Conservation (phyloP, 2,329 filamentous ascomycete species). For the Fusarium agapanthi region DNA sequence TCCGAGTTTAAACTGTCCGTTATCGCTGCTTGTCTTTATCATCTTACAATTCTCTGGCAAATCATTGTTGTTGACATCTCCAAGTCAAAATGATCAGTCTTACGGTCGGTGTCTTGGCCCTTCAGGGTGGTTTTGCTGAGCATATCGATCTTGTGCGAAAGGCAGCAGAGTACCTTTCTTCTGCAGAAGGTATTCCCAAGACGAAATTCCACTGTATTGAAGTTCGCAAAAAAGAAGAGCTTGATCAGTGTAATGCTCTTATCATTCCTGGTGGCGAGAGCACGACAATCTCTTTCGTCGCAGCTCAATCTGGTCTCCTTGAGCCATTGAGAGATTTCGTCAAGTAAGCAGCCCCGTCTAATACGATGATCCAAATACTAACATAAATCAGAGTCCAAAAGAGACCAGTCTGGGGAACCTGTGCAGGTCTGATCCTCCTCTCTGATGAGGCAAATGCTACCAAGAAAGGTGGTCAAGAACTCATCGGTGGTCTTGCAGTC, state of each 20-base stretch:
- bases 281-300: conserved; percentile 90
- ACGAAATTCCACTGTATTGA: conserved; percentile 72
- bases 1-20: conserved; percentile 21
- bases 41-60: not conserved
- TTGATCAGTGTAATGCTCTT: conserved; percentile 80
- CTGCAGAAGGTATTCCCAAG: conserved; percentile 32
- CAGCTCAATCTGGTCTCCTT: conserved; percentile 80
- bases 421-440: conserved; percentile 91
- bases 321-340: conserved; percentile 90
- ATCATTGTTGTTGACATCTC: not conserved
- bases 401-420: conserved; percentile 94
- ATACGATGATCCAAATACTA: not conserved
- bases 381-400: conserved; percentile 66
- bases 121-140: conserved; percentile 94
- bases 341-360: conserved; percentile 66
- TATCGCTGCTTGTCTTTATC: conserved; percentile 22
- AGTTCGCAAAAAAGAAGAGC: conserved; percentile 78
- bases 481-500: conserved; percentile 91
- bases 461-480: conserved; percentile 89
- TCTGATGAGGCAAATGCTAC: conserved; percentile 87
- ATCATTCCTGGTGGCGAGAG: conserved; percentile 95
- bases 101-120: conserved; percentile 71
- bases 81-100: conserved; percentile 44
- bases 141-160: conserved; percentile 80
- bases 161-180: conserved; percentile 65